These are phyloP conservation scores for Clonostachys solani DNA, from an alignment of 2,329 filamentous ascomycete species.

Conservation along the genomic window DNA sequence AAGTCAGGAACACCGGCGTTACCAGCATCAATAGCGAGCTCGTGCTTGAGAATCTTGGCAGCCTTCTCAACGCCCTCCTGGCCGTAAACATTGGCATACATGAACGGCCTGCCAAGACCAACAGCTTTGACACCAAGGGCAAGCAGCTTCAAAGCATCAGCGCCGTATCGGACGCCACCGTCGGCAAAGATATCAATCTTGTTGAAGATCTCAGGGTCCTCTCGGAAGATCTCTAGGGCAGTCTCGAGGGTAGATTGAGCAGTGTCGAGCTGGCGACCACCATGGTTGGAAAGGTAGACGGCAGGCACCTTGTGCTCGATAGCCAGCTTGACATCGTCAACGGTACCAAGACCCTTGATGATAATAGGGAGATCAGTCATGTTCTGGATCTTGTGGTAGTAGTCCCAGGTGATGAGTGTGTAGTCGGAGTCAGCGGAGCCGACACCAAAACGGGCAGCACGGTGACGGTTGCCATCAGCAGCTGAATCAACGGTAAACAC, in stretches of 20 bases:
- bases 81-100: conserved; percentile 50
- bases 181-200: conserved; percentile 31
- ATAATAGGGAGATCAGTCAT: conserved; percentile 31
- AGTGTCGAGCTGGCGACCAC: conserved; percentile 34
- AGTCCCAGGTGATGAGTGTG: conserved; percentile 20
- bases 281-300: conserved; percentile 36
- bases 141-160: conserved; percentile 32
- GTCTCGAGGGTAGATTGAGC: neutral
- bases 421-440: conserved; percentile 24
- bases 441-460: conserved; percentile 30
- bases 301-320: conserved; percentile 28
- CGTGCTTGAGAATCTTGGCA: conserved; percentile 40
- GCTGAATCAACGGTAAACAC: conserved; percentile 34
- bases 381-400: conserved; percentile 25
- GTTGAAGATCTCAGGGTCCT: conserved; percentile 21
- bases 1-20: conserved; percentile 35
- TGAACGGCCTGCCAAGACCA: conserved; percentile 43
- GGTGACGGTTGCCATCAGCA: conserved; percentile 32
- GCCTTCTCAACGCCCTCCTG: conserved; percentile 39
- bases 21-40: conserved; percentile 37
- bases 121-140: conserved; percentile 35
- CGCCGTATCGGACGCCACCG: conserved; percentile 31
- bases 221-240: conserved; percentile 14
- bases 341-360: conserved; percentile 32
- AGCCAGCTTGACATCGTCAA: conserved; percentile 29